Base-by-base conservation (phyloP, 768 basidiomycete genomes). In the Boletus fagicola region DNA sequence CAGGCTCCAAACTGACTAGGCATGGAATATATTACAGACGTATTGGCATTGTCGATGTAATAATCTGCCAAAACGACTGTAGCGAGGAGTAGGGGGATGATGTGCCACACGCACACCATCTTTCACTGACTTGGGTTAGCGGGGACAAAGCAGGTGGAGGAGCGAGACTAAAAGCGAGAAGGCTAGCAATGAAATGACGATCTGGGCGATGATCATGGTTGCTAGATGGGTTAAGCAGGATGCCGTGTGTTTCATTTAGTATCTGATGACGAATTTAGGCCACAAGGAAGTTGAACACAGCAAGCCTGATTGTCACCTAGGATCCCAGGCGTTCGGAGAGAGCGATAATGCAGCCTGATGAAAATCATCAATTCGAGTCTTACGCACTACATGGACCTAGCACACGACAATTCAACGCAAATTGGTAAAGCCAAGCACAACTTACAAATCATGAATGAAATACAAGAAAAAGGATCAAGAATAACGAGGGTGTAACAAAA, bases 41-140 rank as follows among this genome's bases (percentile, higher is more conserved):
- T 30, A 20, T 68, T 61, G 24, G 62, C 56, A 40, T 68, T 68
- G 56, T 70, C 68, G 20, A 65, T 51, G 33, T 63, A 26, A 50
- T 65, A 68, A 39, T 70, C 56, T 26, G 65, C 68, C 54, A 52
- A 44, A 15, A 56, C 63, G 33, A 49, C 20, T 6, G 59, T 57
- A 10, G 60, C 57, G 44, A 65, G 31, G 22, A 70, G 45, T 3
- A 70, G 26, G 33, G 24, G 22, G 11, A 15, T 22, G 28, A 59
- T 26, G 39, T 45, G 58, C 49, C 51, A 49, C 22, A 39, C 10
- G 49, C 11, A 42, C 57, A 28, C 44, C 59, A 55, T 67, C 24
- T 44, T 40, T 40, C 43, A n/a, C 15, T 28, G 38, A 11, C 50
- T 44, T 42, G 22, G 28, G 22, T 26, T 28, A 13, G 26, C 2